Evolutionary conservation across 1,284 basidiomycete species (phyloP).

Genomic region (Sanghuangporus sanghuang): DNA sequence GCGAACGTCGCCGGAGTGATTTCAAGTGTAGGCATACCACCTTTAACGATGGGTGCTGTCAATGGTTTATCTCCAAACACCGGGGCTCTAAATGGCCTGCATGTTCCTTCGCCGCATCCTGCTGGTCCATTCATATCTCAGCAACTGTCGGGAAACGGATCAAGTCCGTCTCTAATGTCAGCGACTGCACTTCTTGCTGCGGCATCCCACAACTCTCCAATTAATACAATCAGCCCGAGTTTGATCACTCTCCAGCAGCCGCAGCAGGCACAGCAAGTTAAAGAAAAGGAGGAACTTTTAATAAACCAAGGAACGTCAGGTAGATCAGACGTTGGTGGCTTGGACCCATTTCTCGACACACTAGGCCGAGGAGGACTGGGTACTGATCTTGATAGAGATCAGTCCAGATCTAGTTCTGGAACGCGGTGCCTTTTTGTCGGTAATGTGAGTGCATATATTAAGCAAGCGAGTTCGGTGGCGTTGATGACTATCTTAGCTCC

Average conservation of each 20-base stretch:
- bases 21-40: neutral
- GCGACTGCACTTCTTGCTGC: neutral
- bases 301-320: neutral
- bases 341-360: neutral
- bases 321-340: neutral
- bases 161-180: neutral
- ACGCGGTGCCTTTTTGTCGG: slow-evolving; percentile 68
- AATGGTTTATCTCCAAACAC: neutral
- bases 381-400: neutral
- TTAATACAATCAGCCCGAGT: neutral
- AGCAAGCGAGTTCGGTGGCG: slow-evolving; percentile 1
- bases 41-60: neutral
- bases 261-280: neutral
- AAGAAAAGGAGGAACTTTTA: neutral
- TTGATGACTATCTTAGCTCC: slow-evolving; percentile 55
- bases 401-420: slow-evolving; percentile 18
- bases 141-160: neutral
- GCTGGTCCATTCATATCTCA: slow-evolving; percentile 1
- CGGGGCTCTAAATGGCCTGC: neutral
- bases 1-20: slow-evolving; percentile 3
- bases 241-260: slow-evolving; percentile 6
- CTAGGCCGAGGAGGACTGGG: neutral
- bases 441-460: slow-evolving; percentile 40
- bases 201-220: neutral
- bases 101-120: slow-evolving; percentile 12